Evolutionary conservation across 345 rosid species (phyloP).

Genomic region (Gossypium anomalum): DNA sequence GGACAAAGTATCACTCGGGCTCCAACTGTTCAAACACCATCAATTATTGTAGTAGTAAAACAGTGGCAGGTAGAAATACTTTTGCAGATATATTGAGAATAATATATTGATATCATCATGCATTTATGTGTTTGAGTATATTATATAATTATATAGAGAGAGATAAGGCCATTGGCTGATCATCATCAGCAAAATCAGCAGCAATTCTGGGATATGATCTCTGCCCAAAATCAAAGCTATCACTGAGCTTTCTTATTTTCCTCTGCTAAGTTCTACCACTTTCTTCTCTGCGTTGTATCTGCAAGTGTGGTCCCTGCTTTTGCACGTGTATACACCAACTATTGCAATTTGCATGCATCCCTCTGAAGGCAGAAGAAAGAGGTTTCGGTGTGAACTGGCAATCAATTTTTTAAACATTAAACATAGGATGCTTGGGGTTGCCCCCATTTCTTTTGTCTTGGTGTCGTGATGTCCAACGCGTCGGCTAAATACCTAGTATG

Average conservation of each 20-base stretch:
- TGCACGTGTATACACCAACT: conserved; percentile 20
- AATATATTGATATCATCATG: conserved; percentile 25
- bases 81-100: neutral
- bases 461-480: neutral
- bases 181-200: too few species aligned
- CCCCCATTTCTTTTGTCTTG: neutral
- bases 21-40: conserved; percentile 35
- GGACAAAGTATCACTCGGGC: conserved; percentile 29
- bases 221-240: neutral
- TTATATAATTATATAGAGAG: too few species aligned
- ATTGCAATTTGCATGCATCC: neutral
- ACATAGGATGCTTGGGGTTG: neutral
- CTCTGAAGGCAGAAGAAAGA: neutral
- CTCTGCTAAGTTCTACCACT: neutral
- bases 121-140: neutral
- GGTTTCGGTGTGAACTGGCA: neutral
- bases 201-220: neutral
- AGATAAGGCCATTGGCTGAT: neutral
- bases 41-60: neutral
- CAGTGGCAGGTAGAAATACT: conserved; percentile 5
- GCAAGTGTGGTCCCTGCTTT: neutral
- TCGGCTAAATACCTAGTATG: neutral
- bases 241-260: neutral
- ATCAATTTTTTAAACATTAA: neutral
- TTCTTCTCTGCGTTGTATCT: neutral